These are phyloP conservation scores for Myxozyma kluyveri DNA, from an alignment of 805 yeast species.

Conservation along the genomic window DNA sequence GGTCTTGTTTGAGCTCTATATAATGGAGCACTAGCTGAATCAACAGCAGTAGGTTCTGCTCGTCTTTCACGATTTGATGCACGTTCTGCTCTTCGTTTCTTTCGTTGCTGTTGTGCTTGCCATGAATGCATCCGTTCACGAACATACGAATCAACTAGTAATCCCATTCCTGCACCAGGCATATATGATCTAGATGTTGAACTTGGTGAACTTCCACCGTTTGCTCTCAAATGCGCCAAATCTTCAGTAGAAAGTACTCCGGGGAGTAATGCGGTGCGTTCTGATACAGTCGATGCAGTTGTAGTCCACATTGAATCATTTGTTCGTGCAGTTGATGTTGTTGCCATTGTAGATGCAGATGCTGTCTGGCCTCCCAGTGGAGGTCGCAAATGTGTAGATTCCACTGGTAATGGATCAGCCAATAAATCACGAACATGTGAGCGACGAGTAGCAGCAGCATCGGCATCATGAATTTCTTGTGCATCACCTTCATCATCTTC, in stretches of 20 bases:
- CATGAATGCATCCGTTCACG: conserved; percentile 24
- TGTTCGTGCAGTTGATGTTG: not conserved
- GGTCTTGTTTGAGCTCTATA: conserved; percentile 8
- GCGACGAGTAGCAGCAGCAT: conserved; percentile 6
- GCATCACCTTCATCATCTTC: conserved; percentile 29
- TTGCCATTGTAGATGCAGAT: not conserved
- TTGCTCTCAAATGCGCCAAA: not conserved
- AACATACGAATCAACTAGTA: conserved; percentile 28
- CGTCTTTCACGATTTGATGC: not conserved
- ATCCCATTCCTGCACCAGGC: conserved; percentile 29
- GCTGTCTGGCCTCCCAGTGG: not conserved
- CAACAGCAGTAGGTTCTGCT: conserved; percentile 3
- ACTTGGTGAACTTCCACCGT: conserved; percentile 17
- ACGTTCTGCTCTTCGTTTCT: not conserved
- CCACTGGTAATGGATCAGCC: not conserved
- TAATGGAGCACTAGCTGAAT: conserved; percentile 4
- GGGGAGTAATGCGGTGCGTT: not conserved
- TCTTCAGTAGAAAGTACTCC: not conserved
- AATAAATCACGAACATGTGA: conserved; percentile 1
- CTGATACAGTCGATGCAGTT: not conserved
- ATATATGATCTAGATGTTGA: conserved; percentile 23
- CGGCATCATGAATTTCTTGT: conserved; percentile 20
- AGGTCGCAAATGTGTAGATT: too few relatives aligned
- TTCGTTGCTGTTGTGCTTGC: conserved; percentile 18
- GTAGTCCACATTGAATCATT: not conserved